Percentiles rank a stretch among this genome's conserved stretches.
Conservation (phyloP, 148 eudicot genomes). For the Chenopodium formosanum region DNA sequence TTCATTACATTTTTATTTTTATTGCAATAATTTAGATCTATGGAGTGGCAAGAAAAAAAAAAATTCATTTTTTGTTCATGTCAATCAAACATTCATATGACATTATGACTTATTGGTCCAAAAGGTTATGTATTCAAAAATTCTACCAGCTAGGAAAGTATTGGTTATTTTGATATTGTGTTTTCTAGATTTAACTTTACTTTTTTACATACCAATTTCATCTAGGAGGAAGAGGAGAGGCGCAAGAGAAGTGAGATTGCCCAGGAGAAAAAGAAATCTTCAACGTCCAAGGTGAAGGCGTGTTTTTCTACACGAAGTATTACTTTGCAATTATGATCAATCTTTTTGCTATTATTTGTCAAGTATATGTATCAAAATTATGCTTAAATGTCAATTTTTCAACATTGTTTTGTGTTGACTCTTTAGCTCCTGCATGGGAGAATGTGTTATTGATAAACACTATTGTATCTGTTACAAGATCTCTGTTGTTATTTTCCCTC, state of each 20-base stretch:
- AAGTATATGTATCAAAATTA: neutral
- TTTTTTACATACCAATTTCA: neutral
- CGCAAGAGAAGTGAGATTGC: constrained; percentile 19
- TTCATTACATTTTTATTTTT: neutral
- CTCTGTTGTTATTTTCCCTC: too few relatives aligned
- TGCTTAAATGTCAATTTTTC: too few relatives aligned
- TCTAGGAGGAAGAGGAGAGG: constrained; percentile 33
- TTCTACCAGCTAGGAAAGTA: neutral
- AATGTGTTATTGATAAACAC: too few relatives aligned
- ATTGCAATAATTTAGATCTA: neutral
- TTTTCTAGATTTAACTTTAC: neutral
- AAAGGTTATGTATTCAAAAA: neutral
- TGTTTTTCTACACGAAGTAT: neutral
- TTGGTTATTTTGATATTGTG: neutral
- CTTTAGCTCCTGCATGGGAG: too few relatives aligned
- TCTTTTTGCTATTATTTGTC: neutral
- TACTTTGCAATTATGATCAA: neutral
- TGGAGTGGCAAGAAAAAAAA: neutral
- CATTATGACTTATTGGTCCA: neutral
- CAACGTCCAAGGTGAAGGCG: constrained; percentile 27
- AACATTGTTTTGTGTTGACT: too few relatives aligned
- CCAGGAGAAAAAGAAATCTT: constrained; percentile 11
- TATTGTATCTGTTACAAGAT: too few relatives aligned
- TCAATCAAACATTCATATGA: neutral
- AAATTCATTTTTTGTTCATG: neutral